These are phyloP conservation scores for Aechmea fasciata DNA, from an alignment of 176 grass and related monocot genomes.

Conservation along the genomic window DNA sequence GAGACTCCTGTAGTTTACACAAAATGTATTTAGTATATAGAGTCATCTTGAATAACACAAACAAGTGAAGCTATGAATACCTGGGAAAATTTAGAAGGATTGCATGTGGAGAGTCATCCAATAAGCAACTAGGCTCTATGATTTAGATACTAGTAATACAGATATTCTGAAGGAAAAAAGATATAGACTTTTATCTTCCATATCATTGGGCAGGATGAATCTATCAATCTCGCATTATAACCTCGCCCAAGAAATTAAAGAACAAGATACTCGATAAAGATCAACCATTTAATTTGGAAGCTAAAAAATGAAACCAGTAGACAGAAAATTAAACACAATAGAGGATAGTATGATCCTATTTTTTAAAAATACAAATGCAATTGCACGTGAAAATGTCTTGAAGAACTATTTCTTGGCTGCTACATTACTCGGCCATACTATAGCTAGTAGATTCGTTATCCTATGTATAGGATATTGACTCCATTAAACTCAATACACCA, in stretches of 20 bases:
- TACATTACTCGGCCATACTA: neutral
- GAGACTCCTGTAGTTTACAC: slow-evolving; percentile 48
- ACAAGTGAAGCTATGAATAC: no score
- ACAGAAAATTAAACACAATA: no score
- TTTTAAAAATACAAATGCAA: no score
- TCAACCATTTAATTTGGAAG: no score
- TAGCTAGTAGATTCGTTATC: neutral
- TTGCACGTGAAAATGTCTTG: no score
- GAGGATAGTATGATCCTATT: no score
- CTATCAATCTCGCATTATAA: neutral
- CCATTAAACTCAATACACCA: neutral
- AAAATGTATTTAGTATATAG: neutral
- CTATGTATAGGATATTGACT: neutral
- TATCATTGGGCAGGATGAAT: neutral
- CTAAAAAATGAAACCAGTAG: no score
- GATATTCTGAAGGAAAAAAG: neutral
- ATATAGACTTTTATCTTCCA: neutral
- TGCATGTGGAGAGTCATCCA: neutral
- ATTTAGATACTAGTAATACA: neutral
- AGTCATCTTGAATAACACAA: neutral
- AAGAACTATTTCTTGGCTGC: neutral
- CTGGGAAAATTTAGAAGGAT: neutral
- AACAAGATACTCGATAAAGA: neutral
- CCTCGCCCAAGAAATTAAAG: neutral
- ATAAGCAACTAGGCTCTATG: neutral